Conservation (phyloP, 129 eudicot species). For the Arctium lappa region DNA sequence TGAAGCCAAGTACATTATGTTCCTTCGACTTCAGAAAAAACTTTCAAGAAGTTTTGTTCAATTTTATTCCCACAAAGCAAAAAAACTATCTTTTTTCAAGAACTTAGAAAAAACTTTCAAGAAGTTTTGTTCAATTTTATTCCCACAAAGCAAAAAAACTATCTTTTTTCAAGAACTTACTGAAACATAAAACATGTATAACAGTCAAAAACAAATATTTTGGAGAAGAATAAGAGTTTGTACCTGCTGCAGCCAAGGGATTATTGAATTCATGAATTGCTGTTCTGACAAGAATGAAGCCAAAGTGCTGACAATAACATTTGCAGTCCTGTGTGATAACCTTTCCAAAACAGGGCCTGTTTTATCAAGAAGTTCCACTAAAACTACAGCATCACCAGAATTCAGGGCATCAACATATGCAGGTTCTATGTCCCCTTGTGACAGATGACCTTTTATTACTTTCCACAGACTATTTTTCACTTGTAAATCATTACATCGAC, state of each 20-base stretch:
- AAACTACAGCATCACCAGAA: slow-evolving; percentile 54
- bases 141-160: no score
- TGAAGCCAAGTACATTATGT: no score
- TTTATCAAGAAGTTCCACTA: slow-evolving; percentile 76
- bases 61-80: no score
- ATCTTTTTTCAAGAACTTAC: no score
- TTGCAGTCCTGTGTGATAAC: slow-evolving; percentile 55
- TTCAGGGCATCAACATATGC: slow-evolving; percentile 74
- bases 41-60: no score
- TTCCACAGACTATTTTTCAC: slow-evolving; percentile 31
- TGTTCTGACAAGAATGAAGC: slow-evolving; percentile 62
- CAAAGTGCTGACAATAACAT: slow-evolving; percentile 51
- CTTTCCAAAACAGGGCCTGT: slow-evolving; percentile 86
- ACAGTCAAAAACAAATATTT: not conserved
- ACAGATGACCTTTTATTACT: slow-evolving; percentile 45
- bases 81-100: no score
- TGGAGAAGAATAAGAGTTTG: not conserved
- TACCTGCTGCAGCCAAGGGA: slow-evolving; percentile 93
- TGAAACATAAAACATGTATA: no score
- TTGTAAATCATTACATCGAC: slow-evolving; percentile 31
- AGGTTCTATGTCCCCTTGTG: slow-evolving; percentile 67
- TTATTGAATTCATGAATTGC: slow-evolving; percentile 50
- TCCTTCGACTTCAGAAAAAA: no score
- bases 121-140: no score
- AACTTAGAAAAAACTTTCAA: no score